A percentile compares a stretch with the other conserved stretches of the same genome.
phyloP scores from a whole-genome alignment of 2,329 filamentous ascomycete genomes.

The Xylariaceae sp. region DNA sequence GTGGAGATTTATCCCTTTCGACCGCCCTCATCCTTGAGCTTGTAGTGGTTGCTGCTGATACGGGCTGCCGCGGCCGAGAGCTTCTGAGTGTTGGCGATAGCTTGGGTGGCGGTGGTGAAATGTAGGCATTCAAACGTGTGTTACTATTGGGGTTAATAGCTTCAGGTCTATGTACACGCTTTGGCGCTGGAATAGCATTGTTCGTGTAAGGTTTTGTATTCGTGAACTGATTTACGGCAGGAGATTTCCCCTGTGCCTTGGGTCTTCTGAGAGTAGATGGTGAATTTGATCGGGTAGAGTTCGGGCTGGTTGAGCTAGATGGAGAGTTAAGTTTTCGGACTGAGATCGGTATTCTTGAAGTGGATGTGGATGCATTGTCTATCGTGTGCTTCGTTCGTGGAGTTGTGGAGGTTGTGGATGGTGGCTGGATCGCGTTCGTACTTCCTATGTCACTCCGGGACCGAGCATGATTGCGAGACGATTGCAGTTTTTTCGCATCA shows the following conservation, averaged over 20 bases:
- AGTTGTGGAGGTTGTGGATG: conserved; percentile 29
- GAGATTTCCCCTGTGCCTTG: conserved; percentile 36
- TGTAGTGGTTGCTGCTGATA: conserved; percentile 70
- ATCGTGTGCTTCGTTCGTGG: conserved; percentile 33
- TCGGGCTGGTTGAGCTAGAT: conserved; percentile 44
- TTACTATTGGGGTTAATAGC: conserved; percentile 49
- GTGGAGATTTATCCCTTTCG: conserved; percentile 51
- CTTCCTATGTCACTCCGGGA: conserved; percentile 59
- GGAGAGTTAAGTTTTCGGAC: conserved; percentile 42
- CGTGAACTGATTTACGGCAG: conserved; percentile 23
- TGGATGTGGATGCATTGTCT: conserved; percentile 29
- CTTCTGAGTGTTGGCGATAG: conserved; percentile 76
- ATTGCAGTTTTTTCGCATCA: conserved; percentile 22
- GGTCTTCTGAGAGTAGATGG: conserved; percentile 45
- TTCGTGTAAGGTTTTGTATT: conserved; percentile 42
- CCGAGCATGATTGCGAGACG: conserved; percentile 43
- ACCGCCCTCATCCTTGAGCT: conserved; percentile 63
- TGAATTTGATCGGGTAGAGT: conserved; percentile 54
- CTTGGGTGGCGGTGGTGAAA: conserved; percentile 65
- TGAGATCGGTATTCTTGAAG: conserved; percentile 44
- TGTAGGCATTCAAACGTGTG: conserved; percentile 66
- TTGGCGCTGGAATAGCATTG: conserved; percentile 28
- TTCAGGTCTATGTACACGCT: conserved; percentile 38
- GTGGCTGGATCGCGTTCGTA: conserved; percentile 29
- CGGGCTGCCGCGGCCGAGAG: conserved; percentile 74